Base-by-base conservation (phyloP, 805 yeast species). In the Saccharomyces paradoxus region DNA sequence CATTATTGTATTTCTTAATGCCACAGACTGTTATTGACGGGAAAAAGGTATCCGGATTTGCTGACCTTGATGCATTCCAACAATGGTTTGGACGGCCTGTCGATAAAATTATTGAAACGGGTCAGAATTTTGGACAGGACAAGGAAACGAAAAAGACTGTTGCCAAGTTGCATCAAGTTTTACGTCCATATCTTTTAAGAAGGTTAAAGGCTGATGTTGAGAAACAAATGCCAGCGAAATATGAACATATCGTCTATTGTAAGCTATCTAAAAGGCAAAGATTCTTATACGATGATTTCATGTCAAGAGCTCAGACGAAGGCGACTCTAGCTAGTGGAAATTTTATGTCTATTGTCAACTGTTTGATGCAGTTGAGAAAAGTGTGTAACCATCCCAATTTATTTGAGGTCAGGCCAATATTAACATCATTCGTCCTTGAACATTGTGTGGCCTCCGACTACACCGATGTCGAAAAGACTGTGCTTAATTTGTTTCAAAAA, bases 71-170 rank as follows among this genome's bases (percentile, higher is more conserved):
- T 59, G 96, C 94, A 64, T 94, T 94, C 69, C 99, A 94, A 64
- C 95, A 88, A 60, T 94, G 99, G 99, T 94, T 94, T 71, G 96
- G 97, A n/a, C 81, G 84, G 57, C 99, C 99, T 0, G 97, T 94
- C 3, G 98, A 94, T 68, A 87, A 82, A 60, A 82, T 94, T 56
- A 83, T 94, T 53, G 97, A 94, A 69, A 73, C 77, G 10, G 67
- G 71, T 10, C 74, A 71, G 13, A 62, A 63, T 17, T 75, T 72
- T n/a, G 87, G 82, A 60, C 80, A 84, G 61, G 88, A 84, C 64
- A 78, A 74, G 21, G 98, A 94, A 63, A 89, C 98, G 0, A 81
- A 81, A 57, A 81, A 83, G 57, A 91, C 97, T 0, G 96, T 94
- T 30, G 76, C 87, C 12, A 87, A 95, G 65, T 76, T 94, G 53